A percentile compares a stretch with the other conserved stretches of the same genome.
Conservation (phyloP, 2,329 filamentous ascomycete genomes). For the Colletotrichum noveboracense region DNA sequence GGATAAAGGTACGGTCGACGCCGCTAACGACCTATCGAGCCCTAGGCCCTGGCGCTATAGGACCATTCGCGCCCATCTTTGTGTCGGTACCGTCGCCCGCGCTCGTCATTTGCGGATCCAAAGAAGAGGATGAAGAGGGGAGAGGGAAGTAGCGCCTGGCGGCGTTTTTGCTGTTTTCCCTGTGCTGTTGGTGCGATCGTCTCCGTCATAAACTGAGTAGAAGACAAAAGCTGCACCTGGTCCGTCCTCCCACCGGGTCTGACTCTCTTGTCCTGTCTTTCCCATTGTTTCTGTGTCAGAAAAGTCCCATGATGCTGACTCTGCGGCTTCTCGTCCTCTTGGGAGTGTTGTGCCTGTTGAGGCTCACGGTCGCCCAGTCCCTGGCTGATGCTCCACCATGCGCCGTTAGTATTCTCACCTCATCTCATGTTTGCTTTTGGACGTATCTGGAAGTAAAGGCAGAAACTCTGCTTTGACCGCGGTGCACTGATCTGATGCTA, state of each 20-base stretch:
- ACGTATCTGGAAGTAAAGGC: background rate
- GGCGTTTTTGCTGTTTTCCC: background rate
- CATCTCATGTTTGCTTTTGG: background rate
- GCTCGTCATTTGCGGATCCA: background rate
- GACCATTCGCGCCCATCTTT: background rate
- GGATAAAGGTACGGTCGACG: background rate
- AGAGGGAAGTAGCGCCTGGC: background rate
- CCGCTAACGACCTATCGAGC: background rate
- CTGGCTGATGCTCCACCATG: conserved; percentile 1
- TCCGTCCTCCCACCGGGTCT: background rate
- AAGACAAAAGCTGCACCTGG: background rate
- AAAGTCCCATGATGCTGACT: background rate
- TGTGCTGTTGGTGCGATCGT: background rate
- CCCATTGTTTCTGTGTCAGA: background rate
- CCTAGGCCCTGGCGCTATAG: background rate
- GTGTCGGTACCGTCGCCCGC: background rate
- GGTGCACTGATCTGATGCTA: background rate
- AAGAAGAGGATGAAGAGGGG: background rate
- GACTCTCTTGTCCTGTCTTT: background rate
- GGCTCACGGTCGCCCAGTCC: background rate
- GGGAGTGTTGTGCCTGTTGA: background rate
- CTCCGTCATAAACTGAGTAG: background rate
- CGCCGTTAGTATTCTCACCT: background rate
- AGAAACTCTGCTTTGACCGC: background rate
- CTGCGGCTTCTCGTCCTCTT: background rate